Evolutionary conservation across 345 rosid genomes (phyloP), one percentile per base, ranked within the genome.

Genomic region (Eucalyptus caleyi): DNA sequence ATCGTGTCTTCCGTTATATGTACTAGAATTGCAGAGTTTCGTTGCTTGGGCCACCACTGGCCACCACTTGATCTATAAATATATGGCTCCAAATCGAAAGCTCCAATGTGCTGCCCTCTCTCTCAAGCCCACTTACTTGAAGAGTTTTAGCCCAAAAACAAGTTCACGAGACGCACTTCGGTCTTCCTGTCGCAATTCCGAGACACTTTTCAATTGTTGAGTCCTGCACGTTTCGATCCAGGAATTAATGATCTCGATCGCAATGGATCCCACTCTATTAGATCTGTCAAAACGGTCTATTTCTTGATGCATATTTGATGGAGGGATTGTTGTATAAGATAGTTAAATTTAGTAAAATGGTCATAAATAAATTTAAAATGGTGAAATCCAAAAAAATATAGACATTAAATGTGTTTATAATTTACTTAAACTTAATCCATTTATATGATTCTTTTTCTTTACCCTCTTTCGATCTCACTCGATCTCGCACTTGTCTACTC

Each of bases 401-500:
- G 62, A 5, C 3, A 0, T 10, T 24, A 24, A 24, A 56, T 10
- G 30, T 0, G 13, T 24, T 56, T 10, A 56, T 24, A 56, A 9
- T 11, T 24, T 56, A 56, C 3, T 56, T 56, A 10, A 11, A 56
- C 30, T 9, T 5, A 24, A 56, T 56, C 6, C 6, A 56, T 26
- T 26, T 56, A 9, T 56, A 24, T 24, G 30, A 24, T 56, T 24
- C 2, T 56, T 56, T 56, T 56, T 56, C 6, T 56, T 56, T 26
- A 56, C 30, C 13, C 30, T 26, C 62, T 56, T 26, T 56, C 1
- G 14, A 24, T 14, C 14, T 56, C 62, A 24, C 6, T 56, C 2
- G 0, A 56, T 56, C 14, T 56, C 0, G 14, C 14, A 56, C 14
- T 11, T 7, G 0, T 1, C 12, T 1, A 24, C 62, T 56, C 6